These are phyloP conservation scores for Aquanectria penicillioides DNA, from an alignment of 2,329 filamentous ascomycete species.

Conservation along the genomic window DNA sequence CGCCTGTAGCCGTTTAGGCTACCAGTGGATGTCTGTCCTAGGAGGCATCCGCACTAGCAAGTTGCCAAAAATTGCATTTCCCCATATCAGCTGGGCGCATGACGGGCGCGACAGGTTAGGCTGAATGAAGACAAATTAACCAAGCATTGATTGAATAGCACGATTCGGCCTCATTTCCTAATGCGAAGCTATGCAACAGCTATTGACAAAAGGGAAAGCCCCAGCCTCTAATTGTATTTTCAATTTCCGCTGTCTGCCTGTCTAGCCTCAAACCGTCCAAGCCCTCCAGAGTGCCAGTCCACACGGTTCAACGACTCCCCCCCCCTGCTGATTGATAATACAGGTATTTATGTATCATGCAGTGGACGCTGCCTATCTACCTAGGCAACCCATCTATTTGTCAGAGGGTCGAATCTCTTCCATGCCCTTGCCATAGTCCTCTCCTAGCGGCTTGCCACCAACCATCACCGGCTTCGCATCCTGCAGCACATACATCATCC, in stretches of 20 bases:
- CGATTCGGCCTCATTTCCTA: constrained; percentile 17
- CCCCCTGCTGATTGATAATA: too few species aligned
- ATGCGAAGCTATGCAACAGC: background rate
- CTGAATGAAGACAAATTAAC: too few species aligned
- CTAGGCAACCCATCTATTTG: background rate
- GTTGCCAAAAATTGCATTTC: too few species aligned
- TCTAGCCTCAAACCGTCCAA: background rate
- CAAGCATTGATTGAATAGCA: too few species aligned
- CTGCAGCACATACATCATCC: constrained; percentile 55
- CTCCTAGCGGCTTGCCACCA: constrained; percentile 12
- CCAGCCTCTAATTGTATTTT: constrained; percentile 13
- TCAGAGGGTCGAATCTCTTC: constrained; percentile 23
- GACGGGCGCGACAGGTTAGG: too few species aligned
- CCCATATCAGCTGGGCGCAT: too few species aligned
- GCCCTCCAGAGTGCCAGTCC: background rate
- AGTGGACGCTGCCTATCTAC: too few species aligned
- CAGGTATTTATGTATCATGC: too few species aligned
- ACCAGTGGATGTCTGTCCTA: too few species aligned
- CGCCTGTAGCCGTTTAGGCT: too few species aligned
- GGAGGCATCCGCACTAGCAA: too few species aligned
- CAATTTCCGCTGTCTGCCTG: constrained; percentile 13
- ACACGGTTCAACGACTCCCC: background rate
- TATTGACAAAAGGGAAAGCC: background rate
- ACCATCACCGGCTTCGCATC: constrained; percentile 8
- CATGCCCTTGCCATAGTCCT: constrained; percentile 29